Base-by-base conservation (phyloP, 129 eudicot genomes). In the Helianthus tuberosus region DNA sequence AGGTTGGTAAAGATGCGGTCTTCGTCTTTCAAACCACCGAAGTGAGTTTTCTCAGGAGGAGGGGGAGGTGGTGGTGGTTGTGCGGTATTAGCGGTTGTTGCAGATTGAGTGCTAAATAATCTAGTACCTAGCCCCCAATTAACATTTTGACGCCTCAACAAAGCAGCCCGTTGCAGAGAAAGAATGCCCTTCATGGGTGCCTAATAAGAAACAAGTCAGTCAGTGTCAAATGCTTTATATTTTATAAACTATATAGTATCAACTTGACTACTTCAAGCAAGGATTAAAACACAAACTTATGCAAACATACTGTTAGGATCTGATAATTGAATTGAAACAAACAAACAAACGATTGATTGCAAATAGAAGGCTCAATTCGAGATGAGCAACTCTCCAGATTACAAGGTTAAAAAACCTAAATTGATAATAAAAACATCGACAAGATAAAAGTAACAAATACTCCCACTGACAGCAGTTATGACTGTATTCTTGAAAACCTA, bases 1-100 rank as follows among this genome's bases (percentile, higher is more conserved):
- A 94, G 70, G 66, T 94, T 94, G 8, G 98, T 94, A 70, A 94
- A 94, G 38, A 94, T 94, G n/a, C 98, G 98, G 62, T 94, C 98
- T 85, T 90, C 97, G 69, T 94, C 98, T 81, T 94, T 90, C 50
- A 94, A 81, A 82, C 96, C 97, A 68, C 98, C 98, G 76, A 94
- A 94, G 79, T 94, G 98, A 63, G 97, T 94, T 62, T 80, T 94
- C 84, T 94, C 98, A 0, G 97, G 97, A 44, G 98, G 98, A 36
- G 98, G 98, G 0, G 98, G 97, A 6, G 82, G 82, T 27, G 77
- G 82, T 43, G 82, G 82, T 3, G 82, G 68, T 64, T 86, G 98
- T 39, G 98, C 86, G 59, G 85, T 90, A 27, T 62, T 79, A 50
- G 88, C 84, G 29, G 93, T 84, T 48, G 98, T 79, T 81, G 98